A percentile compares a stretch with the other conserved stretches of the same genome.
Evolutionary conservation across 345 rosid genomes (phyloP).

Genomic region (Turritis glabra): DNA sequence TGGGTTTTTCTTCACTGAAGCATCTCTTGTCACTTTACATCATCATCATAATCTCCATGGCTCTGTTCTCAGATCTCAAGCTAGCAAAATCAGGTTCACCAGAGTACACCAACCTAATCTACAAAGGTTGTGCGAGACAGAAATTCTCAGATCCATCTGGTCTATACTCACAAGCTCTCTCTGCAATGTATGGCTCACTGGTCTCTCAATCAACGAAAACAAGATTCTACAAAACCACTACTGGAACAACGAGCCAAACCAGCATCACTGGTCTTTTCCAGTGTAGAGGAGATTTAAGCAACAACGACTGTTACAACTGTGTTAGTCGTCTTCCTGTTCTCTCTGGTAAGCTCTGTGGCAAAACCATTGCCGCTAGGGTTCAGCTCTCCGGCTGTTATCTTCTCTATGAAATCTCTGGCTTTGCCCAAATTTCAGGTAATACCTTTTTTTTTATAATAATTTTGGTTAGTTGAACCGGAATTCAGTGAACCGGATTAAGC

Average conservation of each 20-base stretch:
- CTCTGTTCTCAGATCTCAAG: constrained; percentile 44
- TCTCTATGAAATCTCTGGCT: constrained; percentile 80
- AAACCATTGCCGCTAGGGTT: constrained; percentile 73
- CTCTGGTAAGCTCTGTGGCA: constrained; percentile 72
- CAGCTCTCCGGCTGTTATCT: constrained; percentile 91
- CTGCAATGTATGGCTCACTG: constrained; percentile 79
- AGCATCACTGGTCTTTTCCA: constrained; percentile 87
- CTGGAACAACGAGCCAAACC: constrained; percentile 62
- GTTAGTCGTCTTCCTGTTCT: constrained; percentile 84
- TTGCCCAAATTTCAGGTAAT: constrained; percentile 63
- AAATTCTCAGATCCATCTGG: constrained; percentile 82
- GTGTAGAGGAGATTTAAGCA: constrained; percentile 86
- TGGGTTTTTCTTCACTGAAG: constrained; percentile 48
- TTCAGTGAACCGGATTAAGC: too few species aligned
- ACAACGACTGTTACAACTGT: constrained; percentile 83
- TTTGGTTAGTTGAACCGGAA: too few species aligned
- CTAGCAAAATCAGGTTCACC: constrained; percentile 52
- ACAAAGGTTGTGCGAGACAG: constrained; percentile 88
- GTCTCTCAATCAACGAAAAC: constrained; percentile 79
- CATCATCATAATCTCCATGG: constrained; percentile 41
- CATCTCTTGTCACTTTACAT: constrained; percentile 35
- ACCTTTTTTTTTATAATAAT: too few species aligned
- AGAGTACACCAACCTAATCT: constrained; percentile 70
- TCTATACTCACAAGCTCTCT: constrained; percentile 76
- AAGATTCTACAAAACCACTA: constrained; percentile 81